phyloP scores from a whole-genome alignment of 148 eudicot genomes.

The Rhododendron ferrugineum region DNA sequence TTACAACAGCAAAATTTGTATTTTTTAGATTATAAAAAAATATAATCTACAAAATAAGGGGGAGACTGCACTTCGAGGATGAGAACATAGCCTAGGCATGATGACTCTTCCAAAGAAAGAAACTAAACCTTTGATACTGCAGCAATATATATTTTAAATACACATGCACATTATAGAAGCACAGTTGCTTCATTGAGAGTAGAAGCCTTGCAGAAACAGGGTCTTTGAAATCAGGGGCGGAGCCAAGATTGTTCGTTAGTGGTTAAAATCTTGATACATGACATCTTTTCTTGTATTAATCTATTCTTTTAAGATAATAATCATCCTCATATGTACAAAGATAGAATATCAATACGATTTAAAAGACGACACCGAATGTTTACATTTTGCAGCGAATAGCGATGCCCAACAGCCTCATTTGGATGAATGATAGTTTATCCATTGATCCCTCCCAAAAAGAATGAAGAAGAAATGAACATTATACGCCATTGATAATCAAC shows the following conservation, averaged over 20 bases:
- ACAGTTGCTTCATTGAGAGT: background rate
- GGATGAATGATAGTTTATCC: background rate
- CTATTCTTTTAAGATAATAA: background rate
- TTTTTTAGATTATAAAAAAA: background rate
- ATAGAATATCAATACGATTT: background rate
- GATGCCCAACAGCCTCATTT: background rate
- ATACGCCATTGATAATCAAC: background rate
- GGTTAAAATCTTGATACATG: background rate
- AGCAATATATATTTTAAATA: background rate
- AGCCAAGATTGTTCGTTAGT: background rate
- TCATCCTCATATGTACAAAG: background rate
- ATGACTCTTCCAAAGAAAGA: background rate
- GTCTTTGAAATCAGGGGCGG: background rate
- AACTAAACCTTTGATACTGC: background rate
- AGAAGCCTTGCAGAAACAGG: background rate
- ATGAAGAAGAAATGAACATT: background rate
- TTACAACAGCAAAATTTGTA: background rate
- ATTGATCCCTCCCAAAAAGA: background rate
- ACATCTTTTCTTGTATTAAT: background rate
- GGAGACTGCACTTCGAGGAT: background rate
- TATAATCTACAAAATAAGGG: background rate
- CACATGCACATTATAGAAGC: background rate
- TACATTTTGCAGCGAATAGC: background rate
- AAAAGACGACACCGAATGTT: background rate
- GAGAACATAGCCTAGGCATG: background rate